Percentiles rank a stretch among this genome's conserved stretches.
These are phyloP conservation scores for Stentor roeselii DNA, from an alignment of 73 alveolate species.

Conservation along the genomic window DNA sequence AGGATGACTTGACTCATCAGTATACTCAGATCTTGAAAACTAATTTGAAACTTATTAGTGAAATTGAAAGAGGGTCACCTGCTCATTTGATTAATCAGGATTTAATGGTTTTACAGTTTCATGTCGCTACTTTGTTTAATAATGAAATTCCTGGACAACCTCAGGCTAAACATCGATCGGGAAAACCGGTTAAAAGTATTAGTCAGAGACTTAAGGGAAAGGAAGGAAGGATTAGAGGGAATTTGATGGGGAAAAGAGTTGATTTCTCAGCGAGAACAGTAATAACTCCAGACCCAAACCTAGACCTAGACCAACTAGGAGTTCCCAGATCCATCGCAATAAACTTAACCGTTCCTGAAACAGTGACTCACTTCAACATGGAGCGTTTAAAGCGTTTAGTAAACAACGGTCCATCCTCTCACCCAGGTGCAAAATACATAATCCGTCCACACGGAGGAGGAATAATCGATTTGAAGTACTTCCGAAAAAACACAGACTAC, in stretches of 20 bases:
- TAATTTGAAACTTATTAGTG: conserved; percentile 55
- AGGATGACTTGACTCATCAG: conserved; percentile 92
- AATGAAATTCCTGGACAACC: conserved; percentile 88
- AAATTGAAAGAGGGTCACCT: conserved; percentile 51
- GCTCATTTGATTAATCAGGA: conserved; percentile 63
- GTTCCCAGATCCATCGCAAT: conserved; percentile 94
- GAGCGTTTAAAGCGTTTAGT: conserved; percentile 77
- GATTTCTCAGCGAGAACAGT: conserved; percentile 99
- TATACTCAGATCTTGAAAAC: conserved; percentile 76
- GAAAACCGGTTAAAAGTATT: conserved; percentile 76
- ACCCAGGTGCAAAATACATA: conserved; percentile 98
- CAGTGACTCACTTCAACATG: conserved; percentile 89
- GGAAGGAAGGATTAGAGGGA: conserved; percentile 99
- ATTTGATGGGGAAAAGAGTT: conserved; percentile 99
- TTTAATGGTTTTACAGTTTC: conserved; percentile 68
- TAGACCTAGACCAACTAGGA: conserved; percentile 97
- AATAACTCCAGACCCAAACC: conserved; percentile 99
- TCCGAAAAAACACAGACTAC: conserved; percentile 70
- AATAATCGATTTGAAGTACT: conserved; percentile 72
- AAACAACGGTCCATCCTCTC: conserved; percentile 87
- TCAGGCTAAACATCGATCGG: conserved; percentile 71
- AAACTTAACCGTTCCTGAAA: conserved; percentile 97
- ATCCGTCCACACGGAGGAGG: conserved; percentile 77
- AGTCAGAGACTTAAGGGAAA: conserved; percentile 90
- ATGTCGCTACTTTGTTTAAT: conserved; percentile 91